Evolutionary conservation across 2,329 filamentous ascomycete genomes (phyloP), one percentile per base, ranked within the genome.

Genomic region (Neocatenulostroma microsporum): DNA sequence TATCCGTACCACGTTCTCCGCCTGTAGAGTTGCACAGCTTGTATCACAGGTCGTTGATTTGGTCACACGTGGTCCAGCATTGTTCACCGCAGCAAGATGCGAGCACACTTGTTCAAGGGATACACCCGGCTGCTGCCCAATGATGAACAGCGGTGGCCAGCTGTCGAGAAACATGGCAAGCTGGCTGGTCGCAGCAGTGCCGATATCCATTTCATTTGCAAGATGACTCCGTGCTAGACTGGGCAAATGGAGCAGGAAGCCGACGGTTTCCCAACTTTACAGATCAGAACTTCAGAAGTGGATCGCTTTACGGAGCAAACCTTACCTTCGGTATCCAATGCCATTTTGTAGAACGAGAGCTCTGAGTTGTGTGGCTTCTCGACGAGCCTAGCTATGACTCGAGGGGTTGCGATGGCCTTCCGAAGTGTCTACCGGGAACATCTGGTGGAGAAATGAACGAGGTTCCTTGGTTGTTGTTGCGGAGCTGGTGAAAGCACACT

Each of bases 301-400:
- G 11, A 32, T 21, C 18, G 15, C 8, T 10, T 7, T 10, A 6
- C 15, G 28, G 30, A 26, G 23, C n/a, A 25, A 36, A 24, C 24
- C 34, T 28, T 5, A 13, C 14, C 34, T 15, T 28, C 23, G 34
- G 34, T 36, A 36, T 29, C 34, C 34, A 36, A 29, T 29, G n/a
- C 12, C n/a, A n/a, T n/a, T n/a, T n/a, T n/a, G n/a, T n/a, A n/a
- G n/a, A n/a, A n/a, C n/a, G n/a, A n/a, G n/a, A n/a, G n/a, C n/a
- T n/a, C n/a, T n/a, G n/a, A n/a, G n/a, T n/a, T n/a, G n/a, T n/a
- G n/a, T n/a, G n/a, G n/a, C n/a, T n/a, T n/a, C n/a, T n/a, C n/a
- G n/a, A n/a, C n/a, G n/a, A n/a, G n/a, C n/a, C n/a, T n/a, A n/a
- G n/a, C n/a, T n/a, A n/a, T n/a, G n/a, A n/a, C n/a, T n/a, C n/a